Evolutionary conservation across 2,329 filamentous ascomycete species (phyloP).

Genomic region (Pestalotiopsis sp.): DNA sequence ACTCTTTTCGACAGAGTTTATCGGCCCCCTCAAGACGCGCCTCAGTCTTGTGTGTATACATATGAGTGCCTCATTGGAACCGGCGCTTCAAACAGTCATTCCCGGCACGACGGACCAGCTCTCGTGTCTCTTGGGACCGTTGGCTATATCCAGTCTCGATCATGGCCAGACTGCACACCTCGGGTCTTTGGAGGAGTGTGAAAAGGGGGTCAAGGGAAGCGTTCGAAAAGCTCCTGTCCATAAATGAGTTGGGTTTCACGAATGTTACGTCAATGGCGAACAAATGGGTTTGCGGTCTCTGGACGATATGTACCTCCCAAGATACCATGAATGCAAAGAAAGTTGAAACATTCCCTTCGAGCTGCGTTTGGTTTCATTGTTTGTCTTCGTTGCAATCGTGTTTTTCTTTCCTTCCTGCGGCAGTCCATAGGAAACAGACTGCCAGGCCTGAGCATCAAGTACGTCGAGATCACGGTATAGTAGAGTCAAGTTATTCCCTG

Average conservation of each 20-base stretch:
- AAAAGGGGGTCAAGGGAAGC: slow-evolving; percentile 17
- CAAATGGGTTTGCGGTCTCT: neutral
- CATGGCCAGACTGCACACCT: neutral
- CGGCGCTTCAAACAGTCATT: neutral
- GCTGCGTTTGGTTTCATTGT: neutral
- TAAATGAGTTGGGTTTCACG: slow-evolving; percentile 27
- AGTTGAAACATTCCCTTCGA: neutral
- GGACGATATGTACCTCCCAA: neutral
- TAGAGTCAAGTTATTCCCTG: no score
- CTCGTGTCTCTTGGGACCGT: neutral
- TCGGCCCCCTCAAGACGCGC: neutral
- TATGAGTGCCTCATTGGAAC: neutral
- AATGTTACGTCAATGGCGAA: slow-evolving; percentile 25
- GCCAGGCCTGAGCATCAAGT: no score
- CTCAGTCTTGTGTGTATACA: neutral
- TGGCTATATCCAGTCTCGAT: neutral
- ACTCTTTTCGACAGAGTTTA: slow-evolving; percentile 1
- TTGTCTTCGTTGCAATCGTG: neutral
- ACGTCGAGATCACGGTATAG: no score
- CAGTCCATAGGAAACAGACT: no score
- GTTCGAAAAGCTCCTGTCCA: slow-evolving; percentile 13
- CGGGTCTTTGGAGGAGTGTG: slow-evolving; percentile 20
- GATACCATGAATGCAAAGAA: slow-evolving; percentile 9
- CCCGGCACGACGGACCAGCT: neutral
- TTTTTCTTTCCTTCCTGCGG: no score